Base-by-base conservation (phyloP, 2,329 filamentous ascomycete genomes). In the Ophiostoma angusticollis region DNA sequence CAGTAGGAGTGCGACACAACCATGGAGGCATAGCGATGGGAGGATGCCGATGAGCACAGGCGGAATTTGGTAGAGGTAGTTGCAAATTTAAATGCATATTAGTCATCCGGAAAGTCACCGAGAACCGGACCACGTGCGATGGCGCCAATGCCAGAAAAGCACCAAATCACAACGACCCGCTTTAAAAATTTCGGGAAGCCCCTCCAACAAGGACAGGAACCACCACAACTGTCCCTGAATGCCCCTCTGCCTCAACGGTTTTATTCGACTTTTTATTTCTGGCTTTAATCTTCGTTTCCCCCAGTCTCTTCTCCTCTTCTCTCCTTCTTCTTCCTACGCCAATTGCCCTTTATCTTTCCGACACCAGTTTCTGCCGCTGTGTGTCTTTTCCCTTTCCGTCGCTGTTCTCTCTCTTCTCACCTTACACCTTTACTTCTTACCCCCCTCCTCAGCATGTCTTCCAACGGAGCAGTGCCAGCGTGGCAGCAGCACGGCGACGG, bases 401-500 rank as follows among this genome's bases (percentile, higher is more conserved):
- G 13, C 17, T 24, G 16, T 39, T 39, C 37, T 33, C 34, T 31
- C 17, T 27, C 31, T 14, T 16, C 19, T 29, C 35, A 28, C 9
- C 19, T 17, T 16, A 22, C 28, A 4, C 14, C 23, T 9, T 8
- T 27, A 6, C n/a, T 22, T 31, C 30, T 22, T 19, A 14, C 53
- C n/a, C n/a, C n/a, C n/a, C 16, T 21, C 35, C 18, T 22, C 31
- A 37, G 24, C 57, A 63, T 56, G 63, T 58, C 54, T 54, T 50
- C 57, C 45, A 60, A 56, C 47, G 55, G 57, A 42, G 49, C 14
- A 24, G 50, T 52, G 37, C 45, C 53, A 47, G 46, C 50, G 40
- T 61, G 59, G 58, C 60, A 57, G 54, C 65, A 68, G 60, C 64
- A 70, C 60, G 73, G 76, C 52, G 60, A 70, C 58, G 80, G 78